Base-by-base conservation (phyloP, 352 stramenopile species). In the Paralagenidium karlingii region DNA sequence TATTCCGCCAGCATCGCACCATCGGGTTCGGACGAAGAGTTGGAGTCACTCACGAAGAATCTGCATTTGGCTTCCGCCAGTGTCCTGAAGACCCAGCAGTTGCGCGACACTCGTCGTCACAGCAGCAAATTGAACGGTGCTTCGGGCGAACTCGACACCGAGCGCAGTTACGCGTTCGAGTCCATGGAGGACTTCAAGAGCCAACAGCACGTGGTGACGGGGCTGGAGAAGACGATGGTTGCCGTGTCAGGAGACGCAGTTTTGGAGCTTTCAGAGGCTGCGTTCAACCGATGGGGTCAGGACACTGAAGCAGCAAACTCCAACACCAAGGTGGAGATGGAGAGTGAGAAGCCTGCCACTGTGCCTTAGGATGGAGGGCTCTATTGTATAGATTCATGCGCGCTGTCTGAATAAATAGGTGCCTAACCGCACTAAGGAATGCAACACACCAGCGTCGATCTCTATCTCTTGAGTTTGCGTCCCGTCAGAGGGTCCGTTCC, bases 181-280 rank as follows among this genome's bases (percentile, higher is more conserved):
- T 82, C 71, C 11, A 89, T 89, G 75, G 64, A 74, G 30, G 69
- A 84, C 37, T 63, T 84, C 24, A 49, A 67, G 24, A 53, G 51
- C 2, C 67, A 80, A 44, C 50, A 82, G 39, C 43, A 82, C 24
- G 64, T 67, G 21, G 77, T 64, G 18, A 71, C 77, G n/a, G 73
- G 59, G 34, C 60, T 83, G 15, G 71, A 89, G 45, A 61, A 58
- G 21, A 84, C 71, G 19, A 64, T 73, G 1, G 56, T 85, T 32
- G 71, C 75, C 19, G 69, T 81, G 20, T 82, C 75, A 3, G 75
- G 75, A 0, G 71, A 86, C 29, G 75, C 75, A 1, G 63, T 82
- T 39, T 36, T 89, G 40, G 63, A 82, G 33, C 49, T 89, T 16
- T 59, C 75, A 8, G 63, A 81, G 58, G 82, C 64, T 5, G 57